Evolutionary conservation across 2,329 filamentous ascomycete species (phyloP), one percentile per base, ranked within the genome.

Genomic region (Colletotrichum higginsianum): DNA sequence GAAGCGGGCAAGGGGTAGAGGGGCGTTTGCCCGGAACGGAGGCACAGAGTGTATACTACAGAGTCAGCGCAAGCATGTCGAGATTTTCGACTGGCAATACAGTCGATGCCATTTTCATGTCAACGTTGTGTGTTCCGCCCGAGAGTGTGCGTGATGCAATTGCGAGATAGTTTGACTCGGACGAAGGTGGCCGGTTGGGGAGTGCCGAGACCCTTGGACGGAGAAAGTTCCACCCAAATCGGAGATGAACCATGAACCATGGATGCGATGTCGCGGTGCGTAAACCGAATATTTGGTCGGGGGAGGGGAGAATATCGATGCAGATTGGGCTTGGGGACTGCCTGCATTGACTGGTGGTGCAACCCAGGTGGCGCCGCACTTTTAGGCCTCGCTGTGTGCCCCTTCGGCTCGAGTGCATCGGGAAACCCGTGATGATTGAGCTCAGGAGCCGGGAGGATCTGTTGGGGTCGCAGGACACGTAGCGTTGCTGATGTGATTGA

Each of bases 11-110:
- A 47, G 23, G 70, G 49, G 9, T 47, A 62, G 30, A 50, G 64
- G 7, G 70, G 70, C 70, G 67, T 72, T 71, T 44, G 62, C 40
- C 46, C 42, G 66, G 70, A 61, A 47, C 40, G 53, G 53, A 56
- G 67, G 57, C 30, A 57, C 61, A 66, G 40, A 71, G 57, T 71
- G 70, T 72, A 71, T 40, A 66, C 21, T 71, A 72, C 21, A 44
- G 53, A 46, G 42, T 50, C 71, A 44, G 66, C 40, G 65, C 52
- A 57, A 61, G 55, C 61, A 61, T 53, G 44, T 26, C 30, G 42
- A 44, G 18, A 50, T 16, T 18, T 38, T 18, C 42, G 16, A 3
- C 23, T 35, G 60, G 53, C n/a, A 3, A 49, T 64, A 64, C 58
- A 64, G 58, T 69, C 61, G 53, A 64, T 58, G 46, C 15, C 38